These are phyloP conservation scores for Trapa bicornis DNA, from an alignment of 345 rosid species.

Conservation along the genomic window DNA sequence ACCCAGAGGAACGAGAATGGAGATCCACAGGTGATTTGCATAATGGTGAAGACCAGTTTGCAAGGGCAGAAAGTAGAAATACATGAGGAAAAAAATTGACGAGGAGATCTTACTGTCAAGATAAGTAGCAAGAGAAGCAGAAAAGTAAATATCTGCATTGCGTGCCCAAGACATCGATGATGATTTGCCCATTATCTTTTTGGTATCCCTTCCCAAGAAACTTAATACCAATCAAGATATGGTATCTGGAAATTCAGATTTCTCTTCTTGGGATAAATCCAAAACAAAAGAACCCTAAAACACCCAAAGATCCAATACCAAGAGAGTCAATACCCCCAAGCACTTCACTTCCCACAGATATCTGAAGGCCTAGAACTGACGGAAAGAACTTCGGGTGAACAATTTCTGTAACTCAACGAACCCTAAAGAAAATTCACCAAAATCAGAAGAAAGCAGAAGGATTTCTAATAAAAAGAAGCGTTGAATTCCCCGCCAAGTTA, in stretches of 20 bases:
- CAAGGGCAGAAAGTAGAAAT: not conserved
- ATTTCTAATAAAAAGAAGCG: not conserved
- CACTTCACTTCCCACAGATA: not conserved
- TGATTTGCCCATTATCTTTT: conserved; percentile 21
- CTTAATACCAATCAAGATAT: conserved; percentile 17
- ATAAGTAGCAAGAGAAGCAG: conserved; percentile 80
- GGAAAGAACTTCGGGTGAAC: not conserved
- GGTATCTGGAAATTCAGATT: conserved; percentile 22
- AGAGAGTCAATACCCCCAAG: conserved; percentile 3
- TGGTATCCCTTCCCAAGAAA: conserved; percentile 18
- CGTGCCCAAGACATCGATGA: conserved; percentile 69
- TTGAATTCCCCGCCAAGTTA: not conserved
- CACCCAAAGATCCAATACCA: not conserved
- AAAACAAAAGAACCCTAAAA: not conserved
- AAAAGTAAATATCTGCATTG: conserved; percentile 72
- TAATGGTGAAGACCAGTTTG: no score
- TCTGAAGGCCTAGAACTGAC: not conserved
- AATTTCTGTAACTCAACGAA: not conserved
- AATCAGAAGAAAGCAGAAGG: conserved; percentile 6
- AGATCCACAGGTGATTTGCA: no score
- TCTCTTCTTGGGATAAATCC: conserved; percentile 4
- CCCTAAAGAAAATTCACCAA: conserved; percentile 5
- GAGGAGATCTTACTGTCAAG: conserved; percentile 53
- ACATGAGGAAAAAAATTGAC: not conserved
- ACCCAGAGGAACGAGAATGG: not conserved